Conservation (phyloP, 306 rosid species). For the Argentina anserina region DNA sequence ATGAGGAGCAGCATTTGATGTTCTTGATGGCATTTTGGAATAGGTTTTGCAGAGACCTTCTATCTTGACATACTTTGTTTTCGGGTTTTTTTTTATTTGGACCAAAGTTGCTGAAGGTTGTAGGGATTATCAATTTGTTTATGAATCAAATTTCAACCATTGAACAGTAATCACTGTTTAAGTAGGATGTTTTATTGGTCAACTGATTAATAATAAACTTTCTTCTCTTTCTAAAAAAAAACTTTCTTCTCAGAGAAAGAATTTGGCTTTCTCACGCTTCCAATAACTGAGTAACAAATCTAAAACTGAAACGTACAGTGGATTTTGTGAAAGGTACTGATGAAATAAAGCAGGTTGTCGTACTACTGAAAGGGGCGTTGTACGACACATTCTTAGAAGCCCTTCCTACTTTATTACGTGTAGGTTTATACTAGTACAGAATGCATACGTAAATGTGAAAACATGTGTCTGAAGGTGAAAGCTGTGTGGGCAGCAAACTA, state of each 20-base stretch:
- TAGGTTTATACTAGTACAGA: background rate
- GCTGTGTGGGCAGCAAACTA: background rate
- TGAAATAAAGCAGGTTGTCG: background rate
- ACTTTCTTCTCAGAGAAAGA: background rate
- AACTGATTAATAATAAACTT: background rate
- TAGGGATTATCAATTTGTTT: background rate
- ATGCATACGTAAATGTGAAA: background rate
- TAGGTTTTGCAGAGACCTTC: background rate
- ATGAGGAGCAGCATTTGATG: background rate
- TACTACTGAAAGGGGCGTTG: background rate
- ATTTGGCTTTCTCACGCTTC: too few relatives aligned
- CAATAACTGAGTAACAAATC: background rate
- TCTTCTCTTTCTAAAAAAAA: background rate
- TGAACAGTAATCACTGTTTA: background rate
- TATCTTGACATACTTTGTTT: background rate
- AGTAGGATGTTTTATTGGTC: background rate
- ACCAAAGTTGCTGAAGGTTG: background rate
- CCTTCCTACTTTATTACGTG: background rate
- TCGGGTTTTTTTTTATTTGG: background rate
- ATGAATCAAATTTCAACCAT: background rate
- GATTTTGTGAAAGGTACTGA: background rate
- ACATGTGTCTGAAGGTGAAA: background rate
- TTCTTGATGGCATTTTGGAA: background rate
- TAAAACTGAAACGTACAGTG: background rate
- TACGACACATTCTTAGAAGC: background rate